Evolutionary conservation across 768 basidiomycete species (phyloP).

Genomic region (Podaxis mareebaensis): DNA sequence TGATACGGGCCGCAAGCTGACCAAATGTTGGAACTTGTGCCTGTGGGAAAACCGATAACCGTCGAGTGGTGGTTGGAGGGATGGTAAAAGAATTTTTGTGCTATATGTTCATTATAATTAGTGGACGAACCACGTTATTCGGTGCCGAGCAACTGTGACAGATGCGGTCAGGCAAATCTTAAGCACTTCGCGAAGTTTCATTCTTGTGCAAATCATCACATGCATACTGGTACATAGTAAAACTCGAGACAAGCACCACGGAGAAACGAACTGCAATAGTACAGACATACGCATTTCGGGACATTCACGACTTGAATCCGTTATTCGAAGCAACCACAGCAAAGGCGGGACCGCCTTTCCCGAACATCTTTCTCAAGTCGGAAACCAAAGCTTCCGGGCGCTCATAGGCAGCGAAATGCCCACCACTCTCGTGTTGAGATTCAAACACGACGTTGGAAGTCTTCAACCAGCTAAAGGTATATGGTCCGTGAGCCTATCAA

Average conservation of each 20-base stretch:
- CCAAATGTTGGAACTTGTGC: too few relatives aligned
- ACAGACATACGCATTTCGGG: neutral
- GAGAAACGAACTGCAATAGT: neutral
- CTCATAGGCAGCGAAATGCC: slow-evolving; percentile 62
- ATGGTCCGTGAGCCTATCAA: neutral
- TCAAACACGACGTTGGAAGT: slow-evolving; percentile 44
- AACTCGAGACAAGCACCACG: neutral
- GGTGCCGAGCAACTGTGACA: too few relatives aligned
- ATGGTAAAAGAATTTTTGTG: too few relatives aligned
- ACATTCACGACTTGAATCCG: slow-evolving; percentile 30
- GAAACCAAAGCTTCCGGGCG: slow-evolving; percentile 45
- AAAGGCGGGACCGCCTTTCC: slow-evolving; percentile 48
- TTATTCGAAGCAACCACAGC: slow-evolving; percentile 44
- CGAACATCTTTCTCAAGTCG: slow-evolving; percentile 60
- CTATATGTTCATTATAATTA: too few relatives aligned
- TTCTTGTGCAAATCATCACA: neutral
- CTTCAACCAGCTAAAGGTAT: slow-evolving; percentile 40
- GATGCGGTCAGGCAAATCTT: too few relatives aligned
- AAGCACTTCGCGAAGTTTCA: too few relatives aligned
- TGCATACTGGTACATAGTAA: neutral
- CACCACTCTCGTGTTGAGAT: slow-evolving; percentile 48
- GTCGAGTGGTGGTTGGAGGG: too few relatives aligned
- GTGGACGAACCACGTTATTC: too few relatives aligned
- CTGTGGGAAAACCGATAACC: too few relatives aligned
- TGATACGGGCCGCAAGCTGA: too few relatives aligned